phyloP scores from a whole-genome alignment of 140 eudicot genomes.

The Ambrosia hybrid region DNA sequence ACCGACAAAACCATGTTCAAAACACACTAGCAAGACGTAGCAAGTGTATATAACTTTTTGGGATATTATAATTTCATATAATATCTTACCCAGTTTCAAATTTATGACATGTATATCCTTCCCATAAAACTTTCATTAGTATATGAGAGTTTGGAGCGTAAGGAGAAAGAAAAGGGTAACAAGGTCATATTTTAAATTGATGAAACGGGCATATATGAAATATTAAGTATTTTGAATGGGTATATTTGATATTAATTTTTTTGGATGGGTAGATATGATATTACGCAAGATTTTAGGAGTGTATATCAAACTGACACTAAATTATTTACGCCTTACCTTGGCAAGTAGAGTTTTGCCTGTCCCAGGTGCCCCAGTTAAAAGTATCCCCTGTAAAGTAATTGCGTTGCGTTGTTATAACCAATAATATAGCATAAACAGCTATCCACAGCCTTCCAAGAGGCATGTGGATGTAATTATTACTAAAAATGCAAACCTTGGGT shows the following conservation, averaged over 20 bases:
- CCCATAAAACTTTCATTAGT: neutral
- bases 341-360: constrained; percentile 98
- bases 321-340: constrained; percentile 49
- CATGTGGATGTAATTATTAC: neutral
- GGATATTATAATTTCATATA: neutral
- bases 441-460: neutral
- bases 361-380: constrained; percentile 97
- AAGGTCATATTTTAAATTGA: neutral
- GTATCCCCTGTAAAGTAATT: constrained; percentile 74
- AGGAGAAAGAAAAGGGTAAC: neutral
- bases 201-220: no score
- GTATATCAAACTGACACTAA: neutral
- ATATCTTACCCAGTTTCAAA: neutral
- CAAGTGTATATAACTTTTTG: neutral
- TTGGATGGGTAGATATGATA: neutral
- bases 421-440: constrained; percentile 21
- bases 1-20: constrained; percentile 1
- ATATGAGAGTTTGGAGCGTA: neutral
- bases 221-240: no score
- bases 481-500: constrained; percentile 73
- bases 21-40: neutral
- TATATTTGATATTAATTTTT: no score
- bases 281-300: neutral
- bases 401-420: constrained; percentile 2
- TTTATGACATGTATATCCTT: neutral